A percentile compares a stretch with the other conserved stretches of the same genome.
These are phyloP conservation scores for Oligophagozyma castellii DNA, from an alignment of 1,139 yeast genomes.

Conservation along the genomic window DNA sequence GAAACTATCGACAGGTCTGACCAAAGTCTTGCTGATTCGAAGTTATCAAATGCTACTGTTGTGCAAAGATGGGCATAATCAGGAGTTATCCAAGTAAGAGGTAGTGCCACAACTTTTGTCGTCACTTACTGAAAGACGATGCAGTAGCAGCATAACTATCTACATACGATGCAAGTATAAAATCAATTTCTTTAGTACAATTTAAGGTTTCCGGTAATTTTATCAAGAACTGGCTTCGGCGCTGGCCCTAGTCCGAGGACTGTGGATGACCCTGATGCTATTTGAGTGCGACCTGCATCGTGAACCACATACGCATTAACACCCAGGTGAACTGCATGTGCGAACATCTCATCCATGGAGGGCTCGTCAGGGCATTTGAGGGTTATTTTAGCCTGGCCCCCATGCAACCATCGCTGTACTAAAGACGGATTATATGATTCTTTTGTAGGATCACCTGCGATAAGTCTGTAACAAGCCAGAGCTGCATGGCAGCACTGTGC, in stretches of 20 bases:
- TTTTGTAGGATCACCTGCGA: constrained; percentile 35
- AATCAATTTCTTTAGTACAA: constrained; percentile 49
- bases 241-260: constrained; percentile 96
- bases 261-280: constrained; percentile 89
- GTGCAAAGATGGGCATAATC: constrained; percentile 61
- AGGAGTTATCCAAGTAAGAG: too few relatives aligned
- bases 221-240: constrained; percentile 70
- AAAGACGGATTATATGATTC: constrained; percentile 46
- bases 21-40: constrained; percentile 56
- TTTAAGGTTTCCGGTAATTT: constrained; percentile 66
- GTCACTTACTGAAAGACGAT: too few relatives aligned
- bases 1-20: constrained; percentile 50
- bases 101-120: too few relatives aligned
- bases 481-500: constrained; percentile 99
- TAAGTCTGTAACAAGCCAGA: constrained; percentile 67
- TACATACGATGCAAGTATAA: too few relatives aligned
- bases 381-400: constrained; percentile 94
- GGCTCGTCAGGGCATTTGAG: constrained; percentile 65
- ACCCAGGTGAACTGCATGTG: constrained; percentile 68
- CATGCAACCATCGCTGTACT: constrained; percentile 63
- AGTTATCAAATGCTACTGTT: constrained; percentile 71
- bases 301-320: constrained; percentile 70
- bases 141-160: too few relatives aligned
- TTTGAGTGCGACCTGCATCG: constrained; percentile 95
- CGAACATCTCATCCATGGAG: constrained; percentile 63